phyloP scores from a whole-genome alignment of 139 green algal genomes.

The Closterium sp. region DNA sequence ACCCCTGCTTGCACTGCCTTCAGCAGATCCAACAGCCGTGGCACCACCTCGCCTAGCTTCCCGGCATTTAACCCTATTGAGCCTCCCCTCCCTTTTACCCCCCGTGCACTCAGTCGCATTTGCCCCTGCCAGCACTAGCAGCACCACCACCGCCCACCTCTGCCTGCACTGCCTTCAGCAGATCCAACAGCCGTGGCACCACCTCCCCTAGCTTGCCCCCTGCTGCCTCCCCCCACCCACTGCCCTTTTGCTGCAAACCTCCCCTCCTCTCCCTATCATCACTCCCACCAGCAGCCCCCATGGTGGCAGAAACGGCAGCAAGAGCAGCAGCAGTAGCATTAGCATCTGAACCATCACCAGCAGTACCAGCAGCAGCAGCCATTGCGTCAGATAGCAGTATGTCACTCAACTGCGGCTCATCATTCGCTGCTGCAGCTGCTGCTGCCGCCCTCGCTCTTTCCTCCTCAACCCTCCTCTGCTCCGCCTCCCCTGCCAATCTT shows the following conservation, averaged over 20 bases:
- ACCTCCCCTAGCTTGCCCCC: not conserved
- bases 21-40: not conserved
- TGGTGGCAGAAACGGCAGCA: not conserved
- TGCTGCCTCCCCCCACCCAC: not conserved
- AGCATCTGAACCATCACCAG: not conserved
- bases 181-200: not conserved
- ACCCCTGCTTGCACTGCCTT: not conserved
- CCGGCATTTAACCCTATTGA: too few relatives aligned
- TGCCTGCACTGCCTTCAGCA: too few relatives aligned
- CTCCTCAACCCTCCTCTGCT: not conserved
- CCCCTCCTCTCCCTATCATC: not conserved
- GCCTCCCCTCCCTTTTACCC: too few relatives aligned
- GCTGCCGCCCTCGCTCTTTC: not conserved
- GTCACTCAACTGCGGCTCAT: not conserved
- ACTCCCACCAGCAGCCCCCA: not conserved
- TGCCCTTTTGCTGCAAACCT: not conserved
- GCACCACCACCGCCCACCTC: too few relatives aligned
- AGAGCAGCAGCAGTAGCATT: not conserved
- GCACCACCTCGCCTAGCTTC: too few relatives aligned
- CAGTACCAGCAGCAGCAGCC: not conserved
- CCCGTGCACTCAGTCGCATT: too few relatives aligned
- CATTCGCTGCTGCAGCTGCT: not conserved
- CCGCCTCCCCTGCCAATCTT: not conserved
- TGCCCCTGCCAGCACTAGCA: too few relatives aligned
- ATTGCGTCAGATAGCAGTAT: not conserved